phyloP scores from a whole-genome alignment of 1,284 basidiomycete genomes.

The Cryptococcus jaspeensis region DNA sequence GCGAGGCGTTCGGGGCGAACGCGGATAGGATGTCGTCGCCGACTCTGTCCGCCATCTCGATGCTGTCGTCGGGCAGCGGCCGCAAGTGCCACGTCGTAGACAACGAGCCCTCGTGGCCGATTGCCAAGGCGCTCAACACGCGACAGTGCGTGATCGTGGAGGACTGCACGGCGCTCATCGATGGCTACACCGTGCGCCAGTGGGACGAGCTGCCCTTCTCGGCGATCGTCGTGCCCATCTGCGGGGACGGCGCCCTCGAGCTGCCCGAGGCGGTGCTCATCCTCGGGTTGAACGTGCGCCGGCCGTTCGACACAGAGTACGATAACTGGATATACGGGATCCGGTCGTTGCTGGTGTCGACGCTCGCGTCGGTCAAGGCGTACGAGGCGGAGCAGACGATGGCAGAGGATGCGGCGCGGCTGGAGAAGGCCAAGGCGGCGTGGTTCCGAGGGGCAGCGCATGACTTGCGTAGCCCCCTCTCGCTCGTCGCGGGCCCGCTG shows the following conservation, averaged over 20 bases:
- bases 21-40: constrained; percentile 34
- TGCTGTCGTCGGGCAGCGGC: constrained; percentile 33
- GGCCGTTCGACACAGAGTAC: constrained; percentile 46
- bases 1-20: constrained; percentile 18
- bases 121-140: constrained; percentile 38
- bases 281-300: constrained; percentile 49
- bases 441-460: constrained; percentile 51
- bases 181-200: constrained; percentile 39
- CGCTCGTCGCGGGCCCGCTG: constrained; percentile 40
- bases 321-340: constrained; percentile 40
- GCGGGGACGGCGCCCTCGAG: constrained; percentile 36
- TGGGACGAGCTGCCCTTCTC: constrained; percentile 47
- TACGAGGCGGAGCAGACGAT: constrained; percentile 45
- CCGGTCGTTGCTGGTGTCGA: constrained; percentile 36
- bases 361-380: constrained; percentile 40
- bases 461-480: constrained; percentile 49
- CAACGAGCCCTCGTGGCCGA: constrained; percentile 33
- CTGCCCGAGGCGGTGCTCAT: constrained; percentile 49
- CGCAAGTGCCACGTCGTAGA: constrained; percentile 19
- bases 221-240: constrained; percentile 50
- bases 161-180: constrained; percentile 37
- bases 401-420: constrained; percentile 43
- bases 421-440: constrained; percentile 49
- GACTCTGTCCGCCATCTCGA: constrained; percentile 35
- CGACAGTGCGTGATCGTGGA: constrained; percentile 46